Conservation (phyloP, 2,329 filamentous ascomycete species). For the Cladosporium sp. region DNA sequence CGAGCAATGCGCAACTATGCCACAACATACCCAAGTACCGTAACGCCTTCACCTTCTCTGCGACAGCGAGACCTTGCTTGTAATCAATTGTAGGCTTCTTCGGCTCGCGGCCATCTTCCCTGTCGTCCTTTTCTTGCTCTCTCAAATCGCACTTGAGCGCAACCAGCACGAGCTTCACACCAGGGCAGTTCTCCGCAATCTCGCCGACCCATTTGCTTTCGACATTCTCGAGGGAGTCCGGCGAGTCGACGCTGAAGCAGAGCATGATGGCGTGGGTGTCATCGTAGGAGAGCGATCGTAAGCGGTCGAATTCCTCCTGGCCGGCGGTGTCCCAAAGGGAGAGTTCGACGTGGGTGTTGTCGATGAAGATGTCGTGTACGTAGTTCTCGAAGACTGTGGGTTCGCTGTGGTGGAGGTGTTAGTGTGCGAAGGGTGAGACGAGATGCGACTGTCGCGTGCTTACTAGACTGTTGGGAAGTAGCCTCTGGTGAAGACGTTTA, state of each 20-base stretch:
- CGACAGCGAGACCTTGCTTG: slow-evolving; percentile 86
- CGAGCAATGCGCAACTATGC: neutral
- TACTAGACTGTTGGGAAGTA: slow-evolving; percentile 97
- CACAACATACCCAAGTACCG: slow-evolving; percentile 72
- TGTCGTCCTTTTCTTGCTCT: slow-evolving; percentile 68
- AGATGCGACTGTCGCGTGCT: slow-evolving; percentile 35
- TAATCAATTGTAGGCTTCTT: slow-evolving; percentile 77
- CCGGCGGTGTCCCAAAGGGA: slow-evolving; percentile 98
- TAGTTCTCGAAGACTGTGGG: slow-evolving; percentile 99
- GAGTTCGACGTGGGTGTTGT: slow-evolving; percentile 93
- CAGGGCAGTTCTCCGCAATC: slow-evolving; percentile 96
- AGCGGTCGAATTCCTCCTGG: slow-evolving; percentile 96
- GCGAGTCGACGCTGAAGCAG: slow-evolving; percentile 95
- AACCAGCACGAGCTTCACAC: slow-evolving; percentile 90
- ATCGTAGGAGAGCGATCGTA: slow-evolving; percentile 94
- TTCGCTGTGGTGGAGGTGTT: slow-evolving; percentile 57
- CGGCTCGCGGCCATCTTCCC: slow-evolving; percentile 57
- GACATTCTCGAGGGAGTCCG: slow-evolving; percentile 95
- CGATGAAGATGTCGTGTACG: slow-evolving; percentile 98
- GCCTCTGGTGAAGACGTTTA: slow-evolving; percentile 98
- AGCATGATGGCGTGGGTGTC: slow-evolving; percentile 99
- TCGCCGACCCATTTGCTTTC: slow-evolving; percentile 98
- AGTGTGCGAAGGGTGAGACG: neutral
- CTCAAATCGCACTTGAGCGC: slow-evolving; percentile 96
- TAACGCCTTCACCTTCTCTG: slow-evolving; percentile 85